A percentile compares a stretch with the other conserved stretches of the same genome.
Conservation (phyloP, 345 rosid genomes). For the Psidium guajava region DNA sequence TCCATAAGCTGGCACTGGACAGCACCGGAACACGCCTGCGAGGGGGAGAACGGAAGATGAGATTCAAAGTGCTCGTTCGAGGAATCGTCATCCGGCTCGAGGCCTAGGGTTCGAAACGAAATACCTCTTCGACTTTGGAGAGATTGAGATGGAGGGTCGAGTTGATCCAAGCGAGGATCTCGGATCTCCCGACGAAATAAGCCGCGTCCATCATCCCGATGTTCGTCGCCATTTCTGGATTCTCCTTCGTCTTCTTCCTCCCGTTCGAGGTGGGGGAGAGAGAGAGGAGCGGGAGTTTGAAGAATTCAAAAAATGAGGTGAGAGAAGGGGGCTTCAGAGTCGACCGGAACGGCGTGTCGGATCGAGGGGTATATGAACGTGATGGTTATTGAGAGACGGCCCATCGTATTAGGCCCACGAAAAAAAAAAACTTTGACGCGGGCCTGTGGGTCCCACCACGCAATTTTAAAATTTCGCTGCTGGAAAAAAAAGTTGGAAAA, state of each 20-base stretch:
- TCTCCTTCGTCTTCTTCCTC: background rate
- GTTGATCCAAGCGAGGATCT: constrained; percentile 94
- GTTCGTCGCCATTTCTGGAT: constrained; percentile 43
- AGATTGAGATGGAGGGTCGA: constrained; percentile 77
- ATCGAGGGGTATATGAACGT: background rate
- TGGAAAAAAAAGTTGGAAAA: background rate
- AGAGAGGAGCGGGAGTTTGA: background rate
- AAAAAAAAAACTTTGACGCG: too few relatives aligned
- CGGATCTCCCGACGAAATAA: constrained; percentile 93
- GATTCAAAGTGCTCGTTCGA: background rate
- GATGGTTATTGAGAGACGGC: background rate
- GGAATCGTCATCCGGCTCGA: background rate
- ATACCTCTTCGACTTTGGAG: constrained; percentile 97
- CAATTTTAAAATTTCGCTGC: background rate
- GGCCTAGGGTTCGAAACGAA: background rate
- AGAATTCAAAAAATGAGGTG: background rate
- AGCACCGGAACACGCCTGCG: constrained; percentile 83
- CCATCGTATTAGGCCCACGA: background rate
- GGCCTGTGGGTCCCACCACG: background rate
- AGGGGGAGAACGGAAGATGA: background rate
- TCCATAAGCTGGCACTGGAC: constrained; percentile 96
- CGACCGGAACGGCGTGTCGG: background rate
- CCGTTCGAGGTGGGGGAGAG: background rate
- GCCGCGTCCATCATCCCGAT: constrained; percentile 94
- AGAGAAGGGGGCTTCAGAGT: background rate